Conservation (phyloP, 345 rosid species). For the Noccaea caerulescens region DNA sequence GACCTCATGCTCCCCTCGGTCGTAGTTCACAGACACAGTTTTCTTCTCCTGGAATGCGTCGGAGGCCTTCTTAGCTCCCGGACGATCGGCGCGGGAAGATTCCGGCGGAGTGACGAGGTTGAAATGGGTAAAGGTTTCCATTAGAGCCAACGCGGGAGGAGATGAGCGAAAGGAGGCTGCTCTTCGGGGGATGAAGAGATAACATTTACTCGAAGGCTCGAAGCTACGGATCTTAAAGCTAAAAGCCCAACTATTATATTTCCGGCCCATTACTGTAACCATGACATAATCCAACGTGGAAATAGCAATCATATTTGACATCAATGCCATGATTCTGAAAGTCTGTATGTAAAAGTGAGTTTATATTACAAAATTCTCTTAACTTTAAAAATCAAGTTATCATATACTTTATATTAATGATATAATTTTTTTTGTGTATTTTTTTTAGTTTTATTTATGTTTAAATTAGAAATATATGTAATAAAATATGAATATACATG, state of each 20-base stretch:
- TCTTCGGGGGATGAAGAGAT: slow-evolving; percentile 10
- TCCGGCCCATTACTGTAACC: slow-evolving; percentile 7
- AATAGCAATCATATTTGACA: too few relatives aligned
- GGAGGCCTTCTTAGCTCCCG: slow-evolving; percentile 21
- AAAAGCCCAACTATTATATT: slow-evolving; percentile 14
- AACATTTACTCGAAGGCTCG: neutral
- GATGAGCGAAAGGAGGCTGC: neutral
- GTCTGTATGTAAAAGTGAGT: too few relatives aligned
- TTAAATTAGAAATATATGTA: too few relatives aligned
- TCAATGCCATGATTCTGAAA: too few relatives aligned
- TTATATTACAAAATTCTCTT: too few relatives aligned
- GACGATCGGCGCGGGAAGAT: slow-evolving; percentile 27
- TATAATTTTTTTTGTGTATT: too few relatives aligned
- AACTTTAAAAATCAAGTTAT: too few relatives aligned
- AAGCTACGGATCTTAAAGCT: neutral
- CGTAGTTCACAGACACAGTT: slow-evolving; percentile 74
- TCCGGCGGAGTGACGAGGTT: slow-evolving; percentile 37
- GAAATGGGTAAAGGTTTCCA: slow-evolving; percentile 39
- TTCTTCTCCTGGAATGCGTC: slow-evolving; percentile 58
- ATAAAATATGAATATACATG: too few relatives aligned
- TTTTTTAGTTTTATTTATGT: too few relatives aligned
- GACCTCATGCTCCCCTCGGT: slow-evolving; percentile 67
- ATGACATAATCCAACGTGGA: too few relatives aligned
- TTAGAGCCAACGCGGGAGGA: slow-evolving; percentile 1
- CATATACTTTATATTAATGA: too few relatives aligned